A percentile compares a stretch with the other conserved stretches of the same genome.
Evolutionary conservation across 331 rosid genomes (phyloP).

Genomic region (Ulmus americana): DNA sequence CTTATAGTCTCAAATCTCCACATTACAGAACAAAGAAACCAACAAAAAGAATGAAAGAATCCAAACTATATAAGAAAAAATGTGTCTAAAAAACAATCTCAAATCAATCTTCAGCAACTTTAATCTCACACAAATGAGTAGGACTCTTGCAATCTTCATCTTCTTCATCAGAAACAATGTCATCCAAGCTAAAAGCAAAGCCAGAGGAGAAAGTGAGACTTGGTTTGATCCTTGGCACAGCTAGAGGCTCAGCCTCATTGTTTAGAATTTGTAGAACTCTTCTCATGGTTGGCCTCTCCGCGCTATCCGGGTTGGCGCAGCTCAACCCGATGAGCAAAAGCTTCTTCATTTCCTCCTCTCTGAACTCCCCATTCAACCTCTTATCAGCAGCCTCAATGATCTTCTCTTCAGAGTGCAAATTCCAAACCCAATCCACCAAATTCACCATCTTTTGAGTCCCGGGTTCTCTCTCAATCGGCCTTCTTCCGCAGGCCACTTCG

Average conservation of each 20-base stretch:
- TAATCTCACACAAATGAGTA: slow-evolving; percentile 33
- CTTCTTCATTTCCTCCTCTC: slow-evolving; percentile 55
- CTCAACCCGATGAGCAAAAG: slow-evolving; percentile 57
- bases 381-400: slow-evolving; percentile 63
- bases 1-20: slow-evolving; percentile 21
- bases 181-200: slow-evolving; percentile 50
- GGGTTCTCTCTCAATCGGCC: slow-evolving; percentile 61
- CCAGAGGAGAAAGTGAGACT: slow-evolving; percentile 52
- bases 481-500: slow-evolving; percentile 82
- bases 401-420: slow-evolving; percentile 54
- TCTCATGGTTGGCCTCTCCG: slow-evolving; percentile 63
- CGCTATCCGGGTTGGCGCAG: slow-evolving; percentile 66
- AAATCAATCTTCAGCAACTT: slow-evolving; percentile 15
- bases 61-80: slow-evolving; percentile 3
- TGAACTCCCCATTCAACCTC: slow-evolving; percentile 52
- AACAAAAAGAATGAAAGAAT: slow-evolving; percentile 28
- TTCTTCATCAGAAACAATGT: slow-evolving; percentile 47
- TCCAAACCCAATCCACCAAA: slow-evolving; percentile 86
- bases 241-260: slow-evolving; percentile 36
- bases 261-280: slow-evolving; percentile 59
- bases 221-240: slow-evolving; percentile 60
- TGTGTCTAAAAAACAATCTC: neutral
- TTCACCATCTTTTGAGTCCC: slow-evolving; percentile 52
- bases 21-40: slow-evolving; percentile 4
- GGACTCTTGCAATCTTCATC: slow-evolving; percentile 5